Base-by-base conservation (phyloP, 768 basidiomycete species). In the Pilatotrama ljubarskyi region DNA sequence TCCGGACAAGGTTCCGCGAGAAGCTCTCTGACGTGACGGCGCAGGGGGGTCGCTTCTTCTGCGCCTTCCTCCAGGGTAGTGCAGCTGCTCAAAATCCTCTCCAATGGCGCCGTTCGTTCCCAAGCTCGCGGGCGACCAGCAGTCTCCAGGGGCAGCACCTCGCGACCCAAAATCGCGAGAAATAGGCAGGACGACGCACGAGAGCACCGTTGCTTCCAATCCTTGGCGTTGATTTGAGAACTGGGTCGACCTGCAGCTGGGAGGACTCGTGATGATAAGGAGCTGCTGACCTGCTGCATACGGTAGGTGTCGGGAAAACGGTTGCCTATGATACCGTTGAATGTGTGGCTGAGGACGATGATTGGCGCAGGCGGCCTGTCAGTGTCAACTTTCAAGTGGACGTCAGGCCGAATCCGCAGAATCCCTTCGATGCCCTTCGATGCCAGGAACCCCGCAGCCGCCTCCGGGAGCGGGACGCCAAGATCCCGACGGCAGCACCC, bases 1-100 rank as follows among this genome's bases (percentile, higher is more conserved):
- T 24, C 53, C 59, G 47, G 26, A 13, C 38, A 25, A 24, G 13
- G 46, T 61, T 61, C 59, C 47, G 44, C 48, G 14, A 20, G 48
- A 50, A 55, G 48, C 22, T 32, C 55, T 61, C 59, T 61, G 59
- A 55, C 59, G 48, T 14, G 18, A 15, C 47, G n/a, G 55, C 47
- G 22, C 48, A 42, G 18, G 25, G n/a, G 14, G 56, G 25, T 15
- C 46, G 17, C 18, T 57, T 20, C 29, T 32, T 32, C 29, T 10
- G 5, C 29, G 29, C 36, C 48, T 49, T 55, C 53, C 50, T 37
- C 47, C 22, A 54, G 52, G 59, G 59, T 26, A 55, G 37, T 50
- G 51, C 53, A 47, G 47, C 25, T 32, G 29, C 29, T 32, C 29
- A 32, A 32, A 32, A 5, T 32, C 10, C 29, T 4, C 48, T 40